Base-by-base conservation (phyloP, 2,329 filamentous ascomycete species). In the Cordyceps tenuipes region DNA sequence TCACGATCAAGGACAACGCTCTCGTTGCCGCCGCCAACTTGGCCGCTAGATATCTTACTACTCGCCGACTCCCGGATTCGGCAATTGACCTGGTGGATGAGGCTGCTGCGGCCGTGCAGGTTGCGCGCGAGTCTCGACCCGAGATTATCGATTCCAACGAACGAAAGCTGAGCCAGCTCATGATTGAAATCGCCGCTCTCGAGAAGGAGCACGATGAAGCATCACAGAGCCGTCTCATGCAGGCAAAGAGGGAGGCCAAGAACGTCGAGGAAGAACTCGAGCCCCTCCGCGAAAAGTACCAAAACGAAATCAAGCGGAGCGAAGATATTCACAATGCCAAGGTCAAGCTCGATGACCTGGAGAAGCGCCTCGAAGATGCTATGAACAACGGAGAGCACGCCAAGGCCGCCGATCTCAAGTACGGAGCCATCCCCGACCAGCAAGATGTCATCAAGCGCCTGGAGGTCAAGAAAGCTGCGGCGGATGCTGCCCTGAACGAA, bases 41-140 rank as follows among this genome's bases (percentile, higher is more conserved):
- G 57, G 94, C 94, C 15, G 90, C 93, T 52, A 88, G 94, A 60
- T 99, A 99, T 68, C 86, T 99, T 58, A 99, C 94, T 1, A 86
- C 88, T 54, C 84, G 94, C 66, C 86, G 94, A 70, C 84, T 99
- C 64, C 94, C 94, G 3, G 94, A 99, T 73, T 99, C 94, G 3
- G 94, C 94, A 23, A 95, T 99, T 62, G 94, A 99, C 71, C 79
- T 99, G 52, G 89, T 99, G 62, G 94, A 99, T 68, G 94, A 99
- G 73, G 94, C 94, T 43, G 92, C 94, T 0, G 93, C 94, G 1
- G 94, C 94, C n/a, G 94, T 99, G 62, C 85, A 91, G 60, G 95
- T 99, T 29, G 91, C 92, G 39, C 86, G 94, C 66, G 94, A 99
- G 76, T 99, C 94, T 1, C 92, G 97, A 68, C 94, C 94, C 3